Percentiles rank a stretch among this genome's conserved stretches.
Evolutionary conservation across 2,329 filamentous ascomycete species (phyloP).

Genomic region (Teratosphaeria pseudoeucalypti): DNA sequence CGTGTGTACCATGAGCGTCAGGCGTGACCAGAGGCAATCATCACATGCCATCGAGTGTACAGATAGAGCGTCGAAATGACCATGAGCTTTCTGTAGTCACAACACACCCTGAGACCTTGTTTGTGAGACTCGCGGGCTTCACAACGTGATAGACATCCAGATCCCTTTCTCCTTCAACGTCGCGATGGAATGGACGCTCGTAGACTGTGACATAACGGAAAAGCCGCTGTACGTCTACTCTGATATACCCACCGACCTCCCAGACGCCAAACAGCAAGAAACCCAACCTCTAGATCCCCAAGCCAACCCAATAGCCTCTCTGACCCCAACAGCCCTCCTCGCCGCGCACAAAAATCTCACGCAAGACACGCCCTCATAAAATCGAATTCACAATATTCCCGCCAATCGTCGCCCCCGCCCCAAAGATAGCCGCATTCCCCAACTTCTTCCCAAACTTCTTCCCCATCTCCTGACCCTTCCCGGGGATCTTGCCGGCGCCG

Average conservation of each 20-base stretch:
- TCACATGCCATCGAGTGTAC: too few species aligned
- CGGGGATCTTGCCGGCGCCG: constrained; percentile 39
- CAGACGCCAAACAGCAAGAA: background rate
- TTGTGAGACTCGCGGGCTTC: too few species aligned
- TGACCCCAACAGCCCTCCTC: background rate
- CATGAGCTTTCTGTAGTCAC: too few species aligned
- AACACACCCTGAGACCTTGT: too few species aligned
- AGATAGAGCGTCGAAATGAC: too few species aligned
- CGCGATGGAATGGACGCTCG: too few species aligned
- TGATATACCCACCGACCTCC: background rate
- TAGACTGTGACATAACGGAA: background rate
- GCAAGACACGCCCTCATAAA: constrained; percentile 45
- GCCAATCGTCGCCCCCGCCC: constrained; percentile 83
- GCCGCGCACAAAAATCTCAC: background rate
- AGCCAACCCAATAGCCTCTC: background rate
- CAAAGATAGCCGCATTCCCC: constrained; percentile 77
- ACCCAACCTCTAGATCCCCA: background rate
- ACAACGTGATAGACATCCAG: too few species aligned
- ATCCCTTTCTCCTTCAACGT: too few species aligned
- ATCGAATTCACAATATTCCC: constrained; percentile 84
- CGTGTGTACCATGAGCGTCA: too few species aligned
- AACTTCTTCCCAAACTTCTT: constrained; percentile 97
- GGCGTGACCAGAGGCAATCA: too few species aligned
- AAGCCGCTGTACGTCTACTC: background rate
- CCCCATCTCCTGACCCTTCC: constrained; percentile 55